Evolutionary conservation across 2,329 filamentous ascomycete genomes (phyloP).

Genomic region (Colletotrichum caudatum): DNA sequence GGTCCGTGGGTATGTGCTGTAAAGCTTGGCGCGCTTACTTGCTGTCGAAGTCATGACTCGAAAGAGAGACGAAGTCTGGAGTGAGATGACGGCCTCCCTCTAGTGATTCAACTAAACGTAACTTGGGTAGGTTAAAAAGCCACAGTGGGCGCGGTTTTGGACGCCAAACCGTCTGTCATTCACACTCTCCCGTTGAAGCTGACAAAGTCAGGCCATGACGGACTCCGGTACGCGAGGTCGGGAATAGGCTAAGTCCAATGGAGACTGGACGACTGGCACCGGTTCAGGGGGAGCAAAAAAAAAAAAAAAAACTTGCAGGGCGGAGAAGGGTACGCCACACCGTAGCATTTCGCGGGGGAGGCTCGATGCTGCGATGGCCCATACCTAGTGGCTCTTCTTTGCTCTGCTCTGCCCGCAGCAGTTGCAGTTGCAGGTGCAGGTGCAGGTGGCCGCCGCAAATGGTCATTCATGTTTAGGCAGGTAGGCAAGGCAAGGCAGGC

Average conservation of each 20-base stretch:
- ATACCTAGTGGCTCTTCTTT: background rate
- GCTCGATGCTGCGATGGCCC: conserved; percentile 12
- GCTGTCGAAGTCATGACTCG: conserved; percentile 14
- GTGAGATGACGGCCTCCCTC: background rate
- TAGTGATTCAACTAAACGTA: too few species aligned
- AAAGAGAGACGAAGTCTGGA: conserved; percentile 2
- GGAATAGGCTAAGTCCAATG: background rate
- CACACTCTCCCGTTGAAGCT: conserved; percentile 8
- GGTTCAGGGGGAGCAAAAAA: background rate
- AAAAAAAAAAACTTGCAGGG: background rate
- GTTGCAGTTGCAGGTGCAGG: too few species aligned
- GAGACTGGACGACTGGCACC: background rate
- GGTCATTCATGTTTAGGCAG: background rate
- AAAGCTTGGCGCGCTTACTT: conserved; percentile 11
- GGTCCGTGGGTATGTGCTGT: conserved; percentile 1
- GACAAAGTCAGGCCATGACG: background rate
- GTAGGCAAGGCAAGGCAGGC: too few species aligned
- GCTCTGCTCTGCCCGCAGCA: too few species aligned
- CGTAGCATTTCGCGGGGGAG: conserved; percentile 38
- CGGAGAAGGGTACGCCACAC: conserved; percentile 14
- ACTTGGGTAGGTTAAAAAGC: background rate
- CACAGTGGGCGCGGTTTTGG: background rate
- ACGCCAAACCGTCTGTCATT: conserved; percentile 27
- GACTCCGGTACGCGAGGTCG: background rate
- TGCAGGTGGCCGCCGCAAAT: background rate